A percentile compares a stretch with the other conserved stretches of the same genome.
Evolutionary conservation across 2,329 filamentous ascomycete species (phyloP).

Genomic region (Ophiosphaerella herpotricha): DNA sequence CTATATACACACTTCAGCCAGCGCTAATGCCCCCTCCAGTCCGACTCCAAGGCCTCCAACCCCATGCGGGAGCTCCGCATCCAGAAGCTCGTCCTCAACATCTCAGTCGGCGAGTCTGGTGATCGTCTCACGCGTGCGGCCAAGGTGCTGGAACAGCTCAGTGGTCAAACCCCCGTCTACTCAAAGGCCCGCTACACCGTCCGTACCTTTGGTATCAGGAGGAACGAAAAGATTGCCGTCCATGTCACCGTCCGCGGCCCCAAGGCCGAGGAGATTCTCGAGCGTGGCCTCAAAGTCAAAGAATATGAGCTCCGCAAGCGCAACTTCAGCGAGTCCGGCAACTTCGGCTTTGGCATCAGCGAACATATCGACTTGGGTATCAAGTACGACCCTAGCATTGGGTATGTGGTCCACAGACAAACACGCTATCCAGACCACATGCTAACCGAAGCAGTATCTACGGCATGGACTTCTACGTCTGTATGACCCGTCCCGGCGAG

Average conservation of each 20-base stretch:
- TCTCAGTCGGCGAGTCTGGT: conserved; percentile 99
- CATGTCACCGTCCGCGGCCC: conserved; percentile 99
- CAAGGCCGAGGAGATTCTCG: conserved; percentile 99
- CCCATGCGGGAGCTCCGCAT: conserved; percentile 99
- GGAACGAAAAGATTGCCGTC: conserved; percentile 98
- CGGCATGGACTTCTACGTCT: conserved; percentile 99
- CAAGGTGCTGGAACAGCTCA: conserved; percentile 99
- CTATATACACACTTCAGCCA: neutral
- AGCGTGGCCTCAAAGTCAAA: conserved; percentile 99
- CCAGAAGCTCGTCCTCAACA: conserved; percentile 99
- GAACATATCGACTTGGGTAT: conserved; percentile 99
- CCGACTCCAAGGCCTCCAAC: conserved; percentile 76
- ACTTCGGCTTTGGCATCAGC: conserved; percentile 98
- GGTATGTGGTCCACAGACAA: conserved; percentile 29
- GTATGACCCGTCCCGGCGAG: conserved; percentile 99
- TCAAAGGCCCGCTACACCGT: conserved; percentile 99
- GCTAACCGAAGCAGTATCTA: conserved; percentile 45
- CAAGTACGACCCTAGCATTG: conserved; percentile 63
- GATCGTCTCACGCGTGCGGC: conserved; percentile 99
- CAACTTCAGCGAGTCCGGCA: conserved; percentile 98
- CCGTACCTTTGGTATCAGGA: conserved; percentile 99
- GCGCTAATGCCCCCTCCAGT: conserved; percentile 36
- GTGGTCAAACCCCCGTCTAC: conserved; percentile 99
- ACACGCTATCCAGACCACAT: too few relatives aligned
- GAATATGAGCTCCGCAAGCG: conserved; percentile 99